These are phyloP conservation scores for Pseudonectria buxi DNA, from an alignment of 2,329 filamentous ascomycete genomes.

Conservation along the genomic window DNA sequence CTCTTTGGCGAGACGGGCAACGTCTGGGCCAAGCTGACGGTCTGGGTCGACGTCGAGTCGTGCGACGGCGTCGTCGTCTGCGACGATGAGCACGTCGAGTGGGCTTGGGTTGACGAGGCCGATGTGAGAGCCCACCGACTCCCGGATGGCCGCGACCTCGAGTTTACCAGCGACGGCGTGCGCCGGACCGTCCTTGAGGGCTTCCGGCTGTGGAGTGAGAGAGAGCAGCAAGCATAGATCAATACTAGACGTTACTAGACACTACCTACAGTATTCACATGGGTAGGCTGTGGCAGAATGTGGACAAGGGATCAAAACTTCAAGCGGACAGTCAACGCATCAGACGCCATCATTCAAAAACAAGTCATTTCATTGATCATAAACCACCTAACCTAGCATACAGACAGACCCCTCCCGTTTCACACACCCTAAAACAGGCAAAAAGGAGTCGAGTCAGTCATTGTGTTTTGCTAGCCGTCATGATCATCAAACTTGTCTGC, in stretches of 20 bases:
- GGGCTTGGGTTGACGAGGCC: constrained; percentile 32
- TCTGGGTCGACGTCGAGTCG: constrained; percentile 22
- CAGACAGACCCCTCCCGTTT: background rate
- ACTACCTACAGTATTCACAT: too few relatives aligned
- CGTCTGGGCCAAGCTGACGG: constrained; percentile 24
- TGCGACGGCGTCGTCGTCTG: constrained; percentile 23
- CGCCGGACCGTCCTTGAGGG: constrained; percentile 26
- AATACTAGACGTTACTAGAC: too few relatives aligned
- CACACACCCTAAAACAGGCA: constrained; percentile 5
- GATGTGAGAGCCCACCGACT: constrained; percentile 23
- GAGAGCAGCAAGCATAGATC: too few relatives aligned
- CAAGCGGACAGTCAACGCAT: too few relatives aligned
- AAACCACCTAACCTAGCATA: too few relatives aligned
- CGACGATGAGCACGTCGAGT: constrained; percentile 32
- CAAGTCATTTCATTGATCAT: too few relatives aligned
- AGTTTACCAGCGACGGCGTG: constrained; percentile 27
- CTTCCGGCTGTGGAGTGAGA: constrained; percentile 22
- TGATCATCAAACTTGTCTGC: constrained; percentile 6
- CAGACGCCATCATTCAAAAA: too few relatives aligned
- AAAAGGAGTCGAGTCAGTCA: constrained; percentile 8
- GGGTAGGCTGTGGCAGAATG: too few relatives aligned
- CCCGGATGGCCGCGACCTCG: constrained; percentile 20
- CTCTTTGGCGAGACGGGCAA: constrained; percentile 17
- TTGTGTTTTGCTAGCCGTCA: constrained; percentile 4
- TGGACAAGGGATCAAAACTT: too few relatives aligned